These are phyloP conservation scores for Penicillium expansum DNA, from an alignment of 2,329 filamentous ascomycete species.

Conservation along the genomic window DNA sequence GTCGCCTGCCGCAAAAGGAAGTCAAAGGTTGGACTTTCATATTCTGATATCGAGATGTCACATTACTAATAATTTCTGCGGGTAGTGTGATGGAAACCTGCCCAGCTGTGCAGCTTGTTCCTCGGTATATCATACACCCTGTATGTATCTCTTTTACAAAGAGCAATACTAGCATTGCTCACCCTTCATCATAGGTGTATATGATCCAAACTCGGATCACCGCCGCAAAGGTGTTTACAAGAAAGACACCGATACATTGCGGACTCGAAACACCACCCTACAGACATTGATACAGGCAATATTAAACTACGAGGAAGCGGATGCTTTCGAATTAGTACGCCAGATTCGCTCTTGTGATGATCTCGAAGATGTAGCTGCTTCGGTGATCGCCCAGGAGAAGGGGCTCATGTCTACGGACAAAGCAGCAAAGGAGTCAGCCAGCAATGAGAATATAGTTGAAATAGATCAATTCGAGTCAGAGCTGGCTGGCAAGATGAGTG, in stretches of 20 bases:
- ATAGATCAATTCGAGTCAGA: slow-evolving; percentile 66
- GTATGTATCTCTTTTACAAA: slow-evolving; percentile 24
- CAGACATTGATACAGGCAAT: slow-evolving; percentile 93
- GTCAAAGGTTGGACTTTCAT: slow-evolving; percentile 55
- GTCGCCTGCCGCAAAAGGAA: slow-evolving; percentile 76
- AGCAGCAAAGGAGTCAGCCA: slow-evolving; percentile 23
- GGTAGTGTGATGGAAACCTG: slow-evolving; percentile 77
- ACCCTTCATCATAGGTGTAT: slow-evolving; percentile 67
- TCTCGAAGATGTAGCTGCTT: slow-evolving; percentile 62
- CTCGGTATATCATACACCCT: slow-evolving; percentile 69
- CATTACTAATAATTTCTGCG: slow-evolving; percentile 5
- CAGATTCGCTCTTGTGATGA: slow-evolving; percentile 85
- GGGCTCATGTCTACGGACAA: slow-evolving; percentile 44
- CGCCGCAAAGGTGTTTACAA: slow-evolving; percentile 95
- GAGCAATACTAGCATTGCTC: slow-evolving; percentile 2
- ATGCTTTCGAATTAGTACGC: slow-evolving; percentile 75
- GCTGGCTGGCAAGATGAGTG: slow-evolving; percentile 88
- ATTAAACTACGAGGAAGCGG: slow-evolving; percentile 83
- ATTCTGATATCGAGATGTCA: neutral
- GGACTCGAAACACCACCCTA: slow-evolving; percentile 80
- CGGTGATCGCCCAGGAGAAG: slow-evolving; percentile 55
- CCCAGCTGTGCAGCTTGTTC: slow-evolving; percentile 94
- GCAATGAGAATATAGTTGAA: slow-evolving; percentile 43
- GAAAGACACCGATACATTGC: slow-evolving; percentile 84
- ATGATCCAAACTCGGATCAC: slow-evolving; percentile 95